Evolutionary conservation across 2,329 filamentous ascomycete genomes (phyloP).

Genomic region (Phoma sp.): DNA sequence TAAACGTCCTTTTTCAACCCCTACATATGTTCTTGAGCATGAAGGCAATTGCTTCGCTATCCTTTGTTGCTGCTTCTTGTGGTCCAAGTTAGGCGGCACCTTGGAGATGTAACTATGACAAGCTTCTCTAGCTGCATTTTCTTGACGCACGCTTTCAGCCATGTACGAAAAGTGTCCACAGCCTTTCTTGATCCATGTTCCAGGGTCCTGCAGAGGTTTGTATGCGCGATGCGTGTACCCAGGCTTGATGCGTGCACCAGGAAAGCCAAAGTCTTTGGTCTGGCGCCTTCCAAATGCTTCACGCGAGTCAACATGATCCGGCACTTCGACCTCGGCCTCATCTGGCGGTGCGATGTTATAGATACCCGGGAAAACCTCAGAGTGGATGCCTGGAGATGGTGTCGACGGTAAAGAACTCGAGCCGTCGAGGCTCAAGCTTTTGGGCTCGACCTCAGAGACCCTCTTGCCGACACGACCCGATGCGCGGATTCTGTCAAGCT

Average conservation of each 20-base stretch:
- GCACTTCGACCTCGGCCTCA: slow-evolving; percentile 27
- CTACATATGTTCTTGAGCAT: slow-evolving; percentile 12
- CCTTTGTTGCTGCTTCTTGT: slow-evolving; percentile 12
- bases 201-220: slow-evolving; percentile 28
- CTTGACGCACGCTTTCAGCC: slow-evolving; percentile 17
- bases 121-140: slow-evolving; percentile 19
- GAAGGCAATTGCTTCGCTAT: slow-evolving; percentile 22
- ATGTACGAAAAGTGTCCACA: slow-evolving; percentile 40
- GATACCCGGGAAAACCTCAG: neutral
- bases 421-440: slow-evolving; percentile 32
- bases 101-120: slow-evolving; percentile 34
- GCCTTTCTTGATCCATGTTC: slow-evolving; percentile 34
- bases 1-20: neutral
- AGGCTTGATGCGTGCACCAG: slow-evolving; percentile 38
- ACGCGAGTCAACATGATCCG: slow-evolving; percentile 36
- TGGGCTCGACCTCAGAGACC: slow-evolving; percentile 19
- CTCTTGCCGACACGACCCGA: neutral
- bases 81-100: slow-evolving; percentile 3
- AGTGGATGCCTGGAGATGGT: neutral
- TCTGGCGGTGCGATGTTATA: neutral
- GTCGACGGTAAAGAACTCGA: slow-evolving; percentile 24
- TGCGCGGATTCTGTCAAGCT: no score
- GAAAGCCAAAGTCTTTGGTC: slow-evolving; percentile 43
- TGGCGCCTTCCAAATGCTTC: slow-evolving; percentile 39
- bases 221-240: slow-evolving; percentile 15